phyloP scores from a whole-genome alignment of 192 early-diverging fungal genomes.

The Dispira simplex region DNA sequence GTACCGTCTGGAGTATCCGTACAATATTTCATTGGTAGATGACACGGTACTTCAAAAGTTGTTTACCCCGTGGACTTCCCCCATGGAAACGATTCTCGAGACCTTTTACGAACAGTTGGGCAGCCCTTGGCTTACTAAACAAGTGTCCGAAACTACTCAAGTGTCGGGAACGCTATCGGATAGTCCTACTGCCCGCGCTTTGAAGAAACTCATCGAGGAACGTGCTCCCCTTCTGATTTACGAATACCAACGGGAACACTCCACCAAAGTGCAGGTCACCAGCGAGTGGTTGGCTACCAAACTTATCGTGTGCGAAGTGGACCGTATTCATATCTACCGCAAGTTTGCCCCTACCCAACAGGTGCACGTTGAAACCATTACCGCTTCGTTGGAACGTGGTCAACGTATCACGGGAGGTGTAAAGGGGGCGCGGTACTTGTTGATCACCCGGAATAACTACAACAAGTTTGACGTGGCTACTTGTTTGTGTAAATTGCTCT shows the following conservation, averaged over 20 bases:
- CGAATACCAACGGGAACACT: constrained; percentile 33
- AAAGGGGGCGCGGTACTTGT: constrained; percentile 14
- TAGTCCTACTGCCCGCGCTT: constrained; percentile 25
- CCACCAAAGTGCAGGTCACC: constrained; percentile 28
- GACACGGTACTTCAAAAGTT: constrained; percentile 52
- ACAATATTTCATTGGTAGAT: constrained; percentile 66
- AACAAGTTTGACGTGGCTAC: constrained; percentile 60
- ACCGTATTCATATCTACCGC: constrained; percentile 43
- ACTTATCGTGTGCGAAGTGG: constrained; percentile 49
- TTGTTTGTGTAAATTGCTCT: constrained; percentile 46
- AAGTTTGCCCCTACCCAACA: constrained; percentile 23
- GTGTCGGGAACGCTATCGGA: constrained; percentile 28
- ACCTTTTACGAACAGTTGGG: constrained; percentile 47
- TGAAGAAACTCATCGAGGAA: constrained; percentile 50
- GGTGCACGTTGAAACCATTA: constrained; percentile 21
- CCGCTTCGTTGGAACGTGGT: too few relatives aligned
- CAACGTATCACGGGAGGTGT: too few relatives aligned
- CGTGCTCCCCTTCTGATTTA: constrained; percentile 65
- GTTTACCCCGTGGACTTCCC: constrained; percentile 56
- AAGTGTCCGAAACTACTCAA: constrained; percentile 35
- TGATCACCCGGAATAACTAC: constrained; percentile 17
- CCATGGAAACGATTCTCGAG: constrained; percentile 60
- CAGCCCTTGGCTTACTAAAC: constrained; percentile 41
- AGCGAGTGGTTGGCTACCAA: constrained; percentile 37
- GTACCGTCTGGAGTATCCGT: constrained; percentile 45